A percentile compares a stretch with the other conserved stretches of the same genome.
These are phyloP conservation scores for Aspergillus sojae DNA, from an alignment of 2,329 filamentous ascomycete species.

Conservation along the genomic window DNA sequence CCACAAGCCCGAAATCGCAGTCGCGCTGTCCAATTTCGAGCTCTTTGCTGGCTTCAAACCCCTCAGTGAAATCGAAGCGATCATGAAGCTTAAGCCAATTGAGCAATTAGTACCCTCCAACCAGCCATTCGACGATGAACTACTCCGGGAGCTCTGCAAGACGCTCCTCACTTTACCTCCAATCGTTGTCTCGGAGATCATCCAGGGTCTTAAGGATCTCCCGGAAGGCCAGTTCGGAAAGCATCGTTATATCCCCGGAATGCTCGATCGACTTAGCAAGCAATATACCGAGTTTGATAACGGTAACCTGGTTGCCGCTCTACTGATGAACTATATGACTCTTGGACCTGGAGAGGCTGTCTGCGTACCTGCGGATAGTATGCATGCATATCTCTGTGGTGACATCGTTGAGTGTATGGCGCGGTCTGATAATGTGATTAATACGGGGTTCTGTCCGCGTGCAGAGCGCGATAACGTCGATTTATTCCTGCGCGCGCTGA, in stretches of 20 bases:
- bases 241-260: slow-evolving; percentile 62
- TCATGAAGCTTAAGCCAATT: slow-evolving; percentile 60
- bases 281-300: slow-evolving; percentile 68
- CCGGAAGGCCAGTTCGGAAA: slow-evolving; percentile 53
- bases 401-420: slow-evolving; percentile 82
- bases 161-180: slow-evolving; percentile 57
- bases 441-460: slow-evolving; percentile 71
- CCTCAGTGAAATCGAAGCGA: slow-evolving; percentile 58
- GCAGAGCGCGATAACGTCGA: slow-evolving; percentile 67
- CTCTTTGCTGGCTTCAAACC: slow-evolving; percentile 77
- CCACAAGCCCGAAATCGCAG: slow-evolving; percentile 79
- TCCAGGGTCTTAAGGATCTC: slow-evolving; percentile 55
- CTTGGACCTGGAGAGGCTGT: slow-evolving; percentile 68
- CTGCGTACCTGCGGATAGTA: slow-evolving; percentile 72
- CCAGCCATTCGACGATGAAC: slow-evolving; percentile 58
- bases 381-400: slow-evolving; percentile 72
- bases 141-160: slow-evolving; percentile 59
- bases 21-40: slow-evolving; percentile 72
- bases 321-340: slow-evolving; percentile 74
- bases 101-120: slow-evolving; percentile 56
- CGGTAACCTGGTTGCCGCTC: slow-evolving; percentile 67
- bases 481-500: slow-evolving; percentile 64
- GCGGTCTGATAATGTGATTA: slow-evolving; percentile 72
- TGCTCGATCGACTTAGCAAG: slow-evolving; percentile 65
- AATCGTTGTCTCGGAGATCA: slow-evolving; percentile 55